These are phyloP conservation scores for Beta macrorhiza DNA, from an alignment of 179 eudicot species.

Conservation along the genomic window DNA sequence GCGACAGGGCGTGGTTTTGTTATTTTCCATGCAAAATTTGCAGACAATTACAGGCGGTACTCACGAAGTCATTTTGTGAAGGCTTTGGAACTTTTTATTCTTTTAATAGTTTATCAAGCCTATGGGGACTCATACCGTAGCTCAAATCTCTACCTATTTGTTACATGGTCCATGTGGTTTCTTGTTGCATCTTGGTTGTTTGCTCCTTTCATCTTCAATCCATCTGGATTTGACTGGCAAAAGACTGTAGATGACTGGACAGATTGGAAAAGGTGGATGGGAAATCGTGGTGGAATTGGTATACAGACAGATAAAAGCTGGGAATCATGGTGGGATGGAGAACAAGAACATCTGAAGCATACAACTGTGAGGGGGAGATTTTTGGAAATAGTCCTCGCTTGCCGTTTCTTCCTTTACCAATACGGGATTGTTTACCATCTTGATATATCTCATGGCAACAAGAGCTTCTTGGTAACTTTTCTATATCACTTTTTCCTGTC, in stretches of 20 bases:
- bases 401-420: slow-evolving; percentile 69
- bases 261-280: slow-evolving; percentile 90
- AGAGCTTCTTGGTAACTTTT: slow-evolving; percentile 45
- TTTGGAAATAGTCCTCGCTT: slow-evolving; percentile 59
- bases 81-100: slow-evolving; percentile 63
- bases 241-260: slow-evolving; percentile 88
- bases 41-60: slow-evolving; percentile 72
- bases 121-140: slow-evolving; percentile 60
- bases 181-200: slow-evolving; percentile 74
- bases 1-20: slow-evolving; percentile 92
- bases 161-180: slow-evolving; percentile 85
- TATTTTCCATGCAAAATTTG: slow-evolving; percentile 75
- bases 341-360: slow-evolving; percentile 67
- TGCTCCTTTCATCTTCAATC: slow-evolving; percentile 82
- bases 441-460: slow-evolving; percentile 53
- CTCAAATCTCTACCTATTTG: slow-evolving; percentile 58
- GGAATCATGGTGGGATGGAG: slow-evolving; percentile 88
- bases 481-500: slow-evolving; percentile 4
- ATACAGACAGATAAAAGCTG: slow-evolving; percentile 71
- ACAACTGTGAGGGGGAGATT: slow-evolving; percentile 62
- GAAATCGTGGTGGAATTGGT: slow-evolving; percentile 79
- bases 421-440: slow-evolving; percentile 84
- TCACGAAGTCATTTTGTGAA: slow-evolving; percentile 81
- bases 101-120: slow-evolving; percentile 57
- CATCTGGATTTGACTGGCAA: slow-evolving; percentile 86